These are phyloP conservation scores for Diddensiella caesifluorescens DNA, from an alignment of 805 yeast species.

Conservation along the genomic window DNA sequence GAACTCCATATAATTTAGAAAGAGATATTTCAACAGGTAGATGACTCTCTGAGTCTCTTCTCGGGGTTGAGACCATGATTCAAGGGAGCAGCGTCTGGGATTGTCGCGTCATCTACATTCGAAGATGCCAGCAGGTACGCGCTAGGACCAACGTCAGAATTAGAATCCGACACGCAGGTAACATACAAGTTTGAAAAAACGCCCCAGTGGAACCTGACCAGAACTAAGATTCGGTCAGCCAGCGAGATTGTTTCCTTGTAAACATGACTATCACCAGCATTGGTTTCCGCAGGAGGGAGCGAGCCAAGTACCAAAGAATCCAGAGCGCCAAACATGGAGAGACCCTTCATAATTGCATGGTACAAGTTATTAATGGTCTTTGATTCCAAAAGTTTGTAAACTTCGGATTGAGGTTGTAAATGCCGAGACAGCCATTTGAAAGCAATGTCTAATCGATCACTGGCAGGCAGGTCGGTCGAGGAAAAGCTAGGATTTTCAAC, in stretches of 20 bases:
- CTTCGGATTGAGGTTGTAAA: conserved; percentile 75
- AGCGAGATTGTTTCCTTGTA: conserved; percentile 48
- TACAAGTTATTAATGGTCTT: conserved; percentile 31
- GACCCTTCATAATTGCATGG: conserved; percentile 12
- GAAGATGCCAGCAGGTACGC: conserved; percentile 2
- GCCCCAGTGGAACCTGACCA: conserved; percentile 74
- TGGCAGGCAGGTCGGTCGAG: conserved; percentile 25
- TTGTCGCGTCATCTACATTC: background rate
- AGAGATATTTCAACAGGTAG: conserved; percentile 1
- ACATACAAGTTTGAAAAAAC: conserved; percentile 72
- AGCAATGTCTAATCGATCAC: conserved; percentile 52
- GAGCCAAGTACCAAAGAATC: conserved; percentile 15
- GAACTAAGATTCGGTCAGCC: conserved; percentile 55
- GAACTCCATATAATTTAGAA: conserved; percentile 1
- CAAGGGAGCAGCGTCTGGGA: conserved; percentile 2
- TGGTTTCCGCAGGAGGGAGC: conserved; percentile 18
- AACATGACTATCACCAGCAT: conserved; percentile 16
- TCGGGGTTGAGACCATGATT: background rate
- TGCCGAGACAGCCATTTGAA: conserved; percentile 79
- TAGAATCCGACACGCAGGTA: conserved; percentile 17
- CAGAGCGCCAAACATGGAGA: conserved; percentile 14
- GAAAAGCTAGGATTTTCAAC: conserved; percentile 7
- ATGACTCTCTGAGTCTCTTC: conserved; percentile 6
- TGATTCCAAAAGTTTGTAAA: conserved; percentile 69
- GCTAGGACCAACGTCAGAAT: conserved; percentile 2